Base-by-base conservation (phyloP, 352 stramenopile species). In the Globisporangium paddicum region DNA sequence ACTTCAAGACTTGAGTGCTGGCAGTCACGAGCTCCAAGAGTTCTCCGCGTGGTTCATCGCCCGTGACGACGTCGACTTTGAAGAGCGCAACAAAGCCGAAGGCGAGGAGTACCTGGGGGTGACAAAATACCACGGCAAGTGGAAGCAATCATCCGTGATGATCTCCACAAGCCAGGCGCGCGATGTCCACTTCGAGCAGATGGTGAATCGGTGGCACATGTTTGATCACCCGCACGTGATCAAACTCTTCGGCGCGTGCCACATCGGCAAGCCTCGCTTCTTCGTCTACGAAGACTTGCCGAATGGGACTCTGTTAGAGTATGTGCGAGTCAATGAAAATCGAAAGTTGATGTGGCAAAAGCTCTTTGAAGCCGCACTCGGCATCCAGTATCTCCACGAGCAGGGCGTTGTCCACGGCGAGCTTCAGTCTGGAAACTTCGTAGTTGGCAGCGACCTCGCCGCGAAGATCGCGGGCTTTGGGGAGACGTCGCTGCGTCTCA, bases 221-320 rank as follows among this genome's bases (percentile, higher is more conserved):
- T 47, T 72, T 25, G 66, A 65, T 13, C 71, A 79, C 18, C 68
- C 68, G 19, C 58, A 79, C 23, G 55, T 79, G 25, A 61, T 75
- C 38, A 64, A 67, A 23, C 42, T 79, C 2, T 75, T 69, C 25
- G 68, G 68, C 13, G 71, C 63, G 0, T 79, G 68, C 9, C 71
- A 79, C 41, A 60, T 77, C 13, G 66, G 71, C 32, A 62, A 65
- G 3, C 50, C 49, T 25, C 48, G 66, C 19, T 26, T 66, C 13
- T 30, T 73, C 19, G 58, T 73, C n/a, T 61, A 58, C 34, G 63
- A 71, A 63, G 38, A 53, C 37, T 42, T 25, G 47, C 41, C 47
- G 35, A 52, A 44, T 42, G 53, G 47, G 3, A 52, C 47, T 3
- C 47, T 54, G 30, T 28, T 30, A 10, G 47, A 42, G 30, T 54